Evolutionary conservation across 495 filamentous ascomycete species (phyloP).

Genomic region (Lasiosphaeria ovina): DNA sequence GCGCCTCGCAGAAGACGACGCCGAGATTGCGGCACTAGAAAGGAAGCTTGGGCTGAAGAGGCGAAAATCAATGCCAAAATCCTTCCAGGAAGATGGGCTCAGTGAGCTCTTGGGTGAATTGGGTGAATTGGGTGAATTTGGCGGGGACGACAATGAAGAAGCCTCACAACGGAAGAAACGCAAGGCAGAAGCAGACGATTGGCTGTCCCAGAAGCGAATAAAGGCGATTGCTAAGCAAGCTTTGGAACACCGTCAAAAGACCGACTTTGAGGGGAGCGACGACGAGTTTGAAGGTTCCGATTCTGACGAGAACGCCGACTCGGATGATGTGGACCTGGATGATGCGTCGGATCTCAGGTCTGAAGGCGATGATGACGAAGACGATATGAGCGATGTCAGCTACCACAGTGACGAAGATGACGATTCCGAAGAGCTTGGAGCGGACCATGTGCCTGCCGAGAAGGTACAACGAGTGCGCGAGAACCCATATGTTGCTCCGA

Average conservation of each 20-base stretch:
- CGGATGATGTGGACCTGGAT: conserved; percentile 21
- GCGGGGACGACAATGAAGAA: conserved; percentile 50
- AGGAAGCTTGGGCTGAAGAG: conserved; percentile 83
- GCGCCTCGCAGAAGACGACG: conserved; percentile 72
- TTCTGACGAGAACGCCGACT: conserved; percentile 31
- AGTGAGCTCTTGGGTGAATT: conserved; percentile 76
- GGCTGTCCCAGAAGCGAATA: conserved; percentile 46
- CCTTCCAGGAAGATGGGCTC: conserved; percentile 82
- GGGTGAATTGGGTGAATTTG: conserved; percentile 54
- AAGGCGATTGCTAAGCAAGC: conserved; percentile 35
- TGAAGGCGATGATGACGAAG: conserved; percentile 19
- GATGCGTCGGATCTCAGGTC: conserved; percentile 20
- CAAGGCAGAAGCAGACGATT: conserved; percentile 60
- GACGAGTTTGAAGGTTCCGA: conserved; percentile 39
- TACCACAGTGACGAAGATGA: conserved; percentile 23
- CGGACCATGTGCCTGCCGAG: conserved; percentile 9
- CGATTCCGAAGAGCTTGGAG: conserved; percentile 22
- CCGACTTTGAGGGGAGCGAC: conserved; percentile 29
- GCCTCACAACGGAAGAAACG: conserved; percentile 61
- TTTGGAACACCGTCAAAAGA: conserved; percentile 13
- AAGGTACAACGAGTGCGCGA: conserved; percentile 40
- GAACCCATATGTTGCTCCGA: conserved; percentile 54
- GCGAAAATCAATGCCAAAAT: conserved; percentile 69
- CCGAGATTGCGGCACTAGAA: conserved; percentile 84
- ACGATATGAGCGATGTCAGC: background rate